Base-by-base conservation (phyloP, 306 rosid genomes). In the Canavalia ensiformis region DNA sequence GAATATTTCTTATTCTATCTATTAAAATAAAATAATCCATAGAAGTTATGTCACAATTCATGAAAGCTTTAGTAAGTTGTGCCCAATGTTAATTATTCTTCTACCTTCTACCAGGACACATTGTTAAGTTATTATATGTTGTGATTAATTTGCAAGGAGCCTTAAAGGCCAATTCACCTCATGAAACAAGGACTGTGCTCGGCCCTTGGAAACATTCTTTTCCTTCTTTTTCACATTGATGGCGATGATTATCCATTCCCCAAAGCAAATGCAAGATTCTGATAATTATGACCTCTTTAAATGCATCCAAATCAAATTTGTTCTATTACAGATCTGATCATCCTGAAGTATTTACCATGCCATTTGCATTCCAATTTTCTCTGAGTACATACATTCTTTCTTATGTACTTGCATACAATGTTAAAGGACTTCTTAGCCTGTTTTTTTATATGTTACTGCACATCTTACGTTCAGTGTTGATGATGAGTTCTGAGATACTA, bases 401-500 rank as follows among this genome's bases (percentile, higher is more conserved):
- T 11, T 42, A 60, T 9, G 25, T 9, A 46, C 46, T 18, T 63
- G 11, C 29, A 28, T 46, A 46, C 47, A 60, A 11, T 46, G 41
- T 72, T 52, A 42, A 42, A 75, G 68, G 69, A 59, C 69, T 7
- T 59, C 57, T 45, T 59, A 45, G 41, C 45, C 11, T 45, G 79
- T 75, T 1, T 28, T 56, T 47, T 6, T 12, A 6, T 41, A 28
- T 57, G 68, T 57, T 58, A 74, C 68, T 18, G n/a, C 34, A 46
- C 39, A 18, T 64, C 35, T 62, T 66, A 7, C 1, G 4, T 33
- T 57, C 47, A 9, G 70, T 57, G 11, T 31, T 44, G 37, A 33
- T 69, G 77, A 69, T 45, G 30, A 45, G 51, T 57, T 45, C 77
- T 3, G 7, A 8, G 33, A 18, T 79, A 25, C 70, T 47, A 10